Conservation (phyloP, 768 basidiomycete species). For the Clathrus columnatus region DNA sequence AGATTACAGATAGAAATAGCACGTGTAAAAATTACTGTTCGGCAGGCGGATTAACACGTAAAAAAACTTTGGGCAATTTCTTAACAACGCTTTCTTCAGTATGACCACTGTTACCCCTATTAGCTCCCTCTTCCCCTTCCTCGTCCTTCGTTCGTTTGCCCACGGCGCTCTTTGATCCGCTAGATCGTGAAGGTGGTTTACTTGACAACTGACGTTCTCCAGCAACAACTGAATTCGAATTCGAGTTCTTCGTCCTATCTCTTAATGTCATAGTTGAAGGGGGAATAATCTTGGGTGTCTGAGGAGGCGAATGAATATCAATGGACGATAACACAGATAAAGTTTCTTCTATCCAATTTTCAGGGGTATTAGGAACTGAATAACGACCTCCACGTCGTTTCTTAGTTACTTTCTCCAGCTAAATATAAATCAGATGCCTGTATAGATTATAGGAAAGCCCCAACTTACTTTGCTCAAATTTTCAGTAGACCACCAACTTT, state of each 20-base stretch:
- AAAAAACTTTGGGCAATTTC: constrained; percentile 46
- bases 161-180: constrained; percentile 10
- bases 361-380: constrained; percentile 25
- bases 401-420: constrained; percentile 63
- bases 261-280: constrained; percentile 42
- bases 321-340: constrained; percentile 40
- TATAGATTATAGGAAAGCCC: not conserved
- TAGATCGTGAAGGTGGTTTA: constrained; percentile 3
- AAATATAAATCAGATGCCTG: not conserved
- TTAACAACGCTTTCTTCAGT: constrained; percentile 18
- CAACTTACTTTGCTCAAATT: constrained; percentile 50
- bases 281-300: constrained; percentile 20
- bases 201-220: constrained; percentile 13
- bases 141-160: constrained; percentile 12
- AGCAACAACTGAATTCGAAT: not conserved
- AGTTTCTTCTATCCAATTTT: constrained; percentile 54
- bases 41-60: constrained; percentile 19
- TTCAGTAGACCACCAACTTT: constrained; percentile 54
- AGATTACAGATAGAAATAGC: too few species aligned
- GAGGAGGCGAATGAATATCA: constrained; percentile 17
- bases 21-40: not conserved
- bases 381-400: constrained; percentile 45
- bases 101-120: not conserved
- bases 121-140: not conserved
- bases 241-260: constrained; percentile 26